phyloP scores from a whole-genome alignment of 495 filamentous ascomycete genomes.

The Penicillium subrubescens region DNA sequence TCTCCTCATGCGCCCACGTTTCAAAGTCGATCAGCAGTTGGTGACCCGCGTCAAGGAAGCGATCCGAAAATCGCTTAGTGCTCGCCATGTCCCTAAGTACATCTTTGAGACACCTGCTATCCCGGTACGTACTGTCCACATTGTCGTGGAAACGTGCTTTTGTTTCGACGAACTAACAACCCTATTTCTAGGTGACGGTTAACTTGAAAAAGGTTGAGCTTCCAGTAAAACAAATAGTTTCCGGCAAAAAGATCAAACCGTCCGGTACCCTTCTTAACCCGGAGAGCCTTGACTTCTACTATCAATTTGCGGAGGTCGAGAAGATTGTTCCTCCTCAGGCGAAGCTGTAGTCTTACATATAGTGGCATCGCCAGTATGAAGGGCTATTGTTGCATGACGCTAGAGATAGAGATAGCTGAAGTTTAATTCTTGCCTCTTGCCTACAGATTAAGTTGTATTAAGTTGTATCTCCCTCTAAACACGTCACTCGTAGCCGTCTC shows the following conservation, averaged over 20 bases:
- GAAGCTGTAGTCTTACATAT: conserved; percentile 4
- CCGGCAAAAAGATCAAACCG: conserved; percentile 69
- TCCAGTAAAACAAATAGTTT: conserved; percentile 81
- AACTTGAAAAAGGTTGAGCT: conserved; percentile 83
- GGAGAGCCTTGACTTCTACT: conserved; percentile 72
- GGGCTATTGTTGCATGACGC: background rate
- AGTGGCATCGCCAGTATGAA: background rate
- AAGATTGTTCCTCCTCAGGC: conserved; percentile 42
- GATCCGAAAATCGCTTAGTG: conserved; percentile 63
- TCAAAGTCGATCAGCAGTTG: conserved; percentile 52
- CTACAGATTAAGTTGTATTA: background rate
- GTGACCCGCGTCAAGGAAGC: conserved; percentile 59
- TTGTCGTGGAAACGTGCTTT: background rate
- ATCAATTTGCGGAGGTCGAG: conserved; percentile 76
- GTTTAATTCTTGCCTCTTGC: background rate
- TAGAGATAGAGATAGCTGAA: background rate
- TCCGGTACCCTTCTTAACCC: conserved; percentile 76
- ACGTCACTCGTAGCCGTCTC: too few relatives aligned
- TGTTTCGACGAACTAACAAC: conserved; percentile 8
- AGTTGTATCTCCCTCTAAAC: too few relatives aligned
- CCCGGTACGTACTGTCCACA: conserved; percentile 58
- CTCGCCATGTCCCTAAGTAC: conserved; percentile 72
- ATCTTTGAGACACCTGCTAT: conserved; percentile 78
- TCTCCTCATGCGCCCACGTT: conserved; percentile 64
- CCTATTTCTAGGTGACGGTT: conserved; percentile 61